Evolutionary conservation across 148 eudicot species (phyloP).

Genomic region (Polygonum aviculare): DNA sequence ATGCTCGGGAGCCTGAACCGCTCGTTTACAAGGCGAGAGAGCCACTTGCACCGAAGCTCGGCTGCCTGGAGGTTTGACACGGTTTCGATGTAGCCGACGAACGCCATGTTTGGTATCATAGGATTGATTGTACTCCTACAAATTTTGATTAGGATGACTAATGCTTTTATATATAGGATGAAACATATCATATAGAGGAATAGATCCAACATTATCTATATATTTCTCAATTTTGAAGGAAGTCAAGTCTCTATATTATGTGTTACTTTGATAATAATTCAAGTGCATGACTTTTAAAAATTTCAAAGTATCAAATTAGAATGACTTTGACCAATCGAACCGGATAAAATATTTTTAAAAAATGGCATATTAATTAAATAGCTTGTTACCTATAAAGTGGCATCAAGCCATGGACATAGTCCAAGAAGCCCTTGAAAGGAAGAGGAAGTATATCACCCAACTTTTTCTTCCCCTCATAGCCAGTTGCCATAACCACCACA

Average conservation of each 20-base stretch:
- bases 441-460: slow-evolving; percentile 56
- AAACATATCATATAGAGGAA: too few relatives aligned
- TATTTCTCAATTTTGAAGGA: too few relatives aligned
- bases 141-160: not conserved
- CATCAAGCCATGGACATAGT: slow-evolving; percentile 64
- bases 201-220: too few relatives aligned
- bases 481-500: slow-evolving; percentile 77
- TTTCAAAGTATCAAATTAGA: too few relatives aligned
- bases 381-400: slow-evolving; percentile 60
- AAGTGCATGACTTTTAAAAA: too few relatives aligned
- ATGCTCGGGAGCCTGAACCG: slow-evolving; percentile 66
- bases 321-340: too few relatives aligned
- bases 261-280: too few relatives aligned
- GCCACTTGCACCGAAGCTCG: slow-evolving; percentile 85
- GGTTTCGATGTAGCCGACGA: slow-evolving; percentile 83
- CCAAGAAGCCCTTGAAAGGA: slow-evolving; percentile 58
- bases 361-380: too few relatives aligned
- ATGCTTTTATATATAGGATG: not conserved
- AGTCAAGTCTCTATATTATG: too few relatives aligned
- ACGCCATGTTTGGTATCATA: slow-evolving; percentile 90
- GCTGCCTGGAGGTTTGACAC: slow-evolving; percentile 82
- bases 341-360: too few relatives aligned
- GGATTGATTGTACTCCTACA: slow-evolving; percentile 83
- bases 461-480: slow-evolving; percentile 78
- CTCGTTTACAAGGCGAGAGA: slow-evolving; percentile 40